Percentiles rank a stretch among this genome's conserved stretches.
Evolutionary conservation across 1,139 yeast genomes (phyloP).

Genomic region (Suhomyces bolitotheri): DNA sequence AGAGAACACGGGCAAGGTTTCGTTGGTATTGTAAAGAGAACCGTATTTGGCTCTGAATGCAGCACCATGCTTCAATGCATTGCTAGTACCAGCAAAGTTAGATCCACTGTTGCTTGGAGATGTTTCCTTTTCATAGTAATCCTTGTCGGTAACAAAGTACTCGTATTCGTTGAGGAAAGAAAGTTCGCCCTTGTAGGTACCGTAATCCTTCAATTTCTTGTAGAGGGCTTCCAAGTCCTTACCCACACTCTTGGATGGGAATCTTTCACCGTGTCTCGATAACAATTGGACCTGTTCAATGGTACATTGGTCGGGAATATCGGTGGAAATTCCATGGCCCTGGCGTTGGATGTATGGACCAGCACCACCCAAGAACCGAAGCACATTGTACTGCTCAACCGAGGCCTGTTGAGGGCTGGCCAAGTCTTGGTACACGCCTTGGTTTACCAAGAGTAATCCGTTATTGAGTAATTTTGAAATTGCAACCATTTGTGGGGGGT

Average conservation of each 20-base stretch:
- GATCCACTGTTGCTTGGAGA: conserved; percentile 18
- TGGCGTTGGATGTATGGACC: conserved; percentile 49
- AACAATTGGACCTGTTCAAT: conserved; percentile 66
- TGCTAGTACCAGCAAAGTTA: conserved; percentile 25
- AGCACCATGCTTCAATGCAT: conserved; percentile 38
- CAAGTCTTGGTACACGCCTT: conserved; percentile 28
- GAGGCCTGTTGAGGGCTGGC: conserved; percentile 42
- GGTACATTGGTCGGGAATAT: conserved; percentile 51
- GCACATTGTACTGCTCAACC: conserved; percentile 40
- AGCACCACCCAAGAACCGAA: conserved; percentile 47
- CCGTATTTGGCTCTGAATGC: conserved; percentile 35
- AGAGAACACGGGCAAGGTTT: conserved; percentile 34
- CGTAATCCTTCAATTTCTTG: conserved; percentile 22
- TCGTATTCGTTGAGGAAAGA: conserved; percentile 35
- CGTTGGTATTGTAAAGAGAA: conserved; percentile 22
- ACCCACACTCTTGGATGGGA: conserved; percentile 36
- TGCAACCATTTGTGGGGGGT: conserved; percentile 27
- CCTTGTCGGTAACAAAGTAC: conserved; percentile 30
- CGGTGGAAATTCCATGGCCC: conserved; percentile 49
- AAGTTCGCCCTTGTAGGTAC: conserved; percentile 32
- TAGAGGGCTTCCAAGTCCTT: conserved; percentile 19
- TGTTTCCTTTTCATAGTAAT: conserved; percentile 28
- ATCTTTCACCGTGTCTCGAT: conserved; percentile 76
- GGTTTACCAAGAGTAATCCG: conserved; percentile 31
- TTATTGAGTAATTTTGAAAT: conserved; percentile 30